Conservation (phyloP, 257 asterid species). For the Mitragyna speciosa region DNA sequence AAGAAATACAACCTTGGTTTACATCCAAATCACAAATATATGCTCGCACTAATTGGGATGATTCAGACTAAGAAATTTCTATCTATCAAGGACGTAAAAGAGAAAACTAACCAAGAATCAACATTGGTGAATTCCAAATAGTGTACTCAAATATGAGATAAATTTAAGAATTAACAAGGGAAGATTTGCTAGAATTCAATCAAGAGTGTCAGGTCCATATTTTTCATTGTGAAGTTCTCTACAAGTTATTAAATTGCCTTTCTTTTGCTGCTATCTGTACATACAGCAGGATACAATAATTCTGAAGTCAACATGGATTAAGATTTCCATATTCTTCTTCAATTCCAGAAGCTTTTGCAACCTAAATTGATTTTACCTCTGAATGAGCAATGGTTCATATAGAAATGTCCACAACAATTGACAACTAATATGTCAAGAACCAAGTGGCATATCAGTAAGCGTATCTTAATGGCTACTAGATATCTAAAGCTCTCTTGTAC, state of each 20-base stretch:
- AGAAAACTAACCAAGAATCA: no score
- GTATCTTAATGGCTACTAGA: background rate
- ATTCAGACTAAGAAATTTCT: slow-evolving; percentile 1
- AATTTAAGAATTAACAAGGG: background rate
- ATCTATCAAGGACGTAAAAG: background rate
- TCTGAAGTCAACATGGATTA: background rate
- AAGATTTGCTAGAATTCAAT: background rate
- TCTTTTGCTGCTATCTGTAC: background rate
- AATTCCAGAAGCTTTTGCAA: slow-evolving; percentile 7
- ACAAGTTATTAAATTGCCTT: background rate
- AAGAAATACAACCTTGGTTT: background rate
- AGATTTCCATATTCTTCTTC: slow-evolving; percentile 3
- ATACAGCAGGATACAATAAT: background rate
- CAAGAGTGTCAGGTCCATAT: background rate
- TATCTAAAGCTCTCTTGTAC: background rate
- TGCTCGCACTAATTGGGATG: background rate
- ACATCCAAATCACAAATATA: background rate
- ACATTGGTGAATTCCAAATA: background rate
- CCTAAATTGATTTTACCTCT: slow-evolving; percentile 4
- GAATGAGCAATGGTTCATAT: background rate
- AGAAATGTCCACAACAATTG: background rate
- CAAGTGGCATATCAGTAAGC: background rate
- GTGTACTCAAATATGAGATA: background rate
- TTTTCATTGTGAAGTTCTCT: background rate
- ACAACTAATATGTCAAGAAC: background rate